Evolutionary conservation across 371 early-diverging fungal genomes (phyloP), one percentile per base, ranked within the genome.

Genomic region (Polyrhizophydium stewartii): DNA sequence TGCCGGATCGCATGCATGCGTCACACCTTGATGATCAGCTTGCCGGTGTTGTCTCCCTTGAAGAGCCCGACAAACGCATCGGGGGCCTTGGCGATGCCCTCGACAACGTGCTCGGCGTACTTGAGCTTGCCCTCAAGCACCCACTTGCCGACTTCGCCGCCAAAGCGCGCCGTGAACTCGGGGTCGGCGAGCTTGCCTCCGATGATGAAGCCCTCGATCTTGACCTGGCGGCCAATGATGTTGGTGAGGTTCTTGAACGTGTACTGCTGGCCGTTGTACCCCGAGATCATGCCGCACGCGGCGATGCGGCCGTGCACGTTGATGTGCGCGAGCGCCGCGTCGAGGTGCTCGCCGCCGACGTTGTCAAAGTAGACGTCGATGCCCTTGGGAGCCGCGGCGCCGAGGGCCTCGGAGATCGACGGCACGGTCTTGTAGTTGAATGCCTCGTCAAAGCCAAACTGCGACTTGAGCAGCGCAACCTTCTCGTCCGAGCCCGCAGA

Each of bases 21-120:
- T 43, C n/a, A 43, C 67, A 87, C 83, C 72, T 89, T 85, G 66
- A 93, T 80, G 30, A 92, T 69, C 73, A 85, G 81, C 83, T 94
- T 94, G 61, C 94, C 94, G 62, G 85, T 85, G 78, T 92, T 92
- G n/a, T 71, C 79, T 43, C 93, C 92, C 56, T 83, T 81, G 63
- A 92, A 79, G 62, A 94, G 74, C 55, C 82, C 86, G 31, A 90
- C 68, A 46, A 92, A 79, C 1, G 89, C 92, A 41, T 79, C 70
- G 17, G 92, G 92, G 12, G 89, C 84, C 52, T 84, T 87, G 52
- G 92, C 92, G 58, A 93, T 77, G 17, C 95, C 95, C n/a, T 87
- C 78, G 27, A 78, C 72, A 27, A 92, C 66, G 28, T 79, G 70
- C 62, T 89, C 85, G 12, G 68, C 72, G 69, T 87, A 87, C 66